Evolutionary conservation across 2,329 filamentous ascomycete genomes (phyloP).

Genomic region (Phialocephala subalpina): DNA sequence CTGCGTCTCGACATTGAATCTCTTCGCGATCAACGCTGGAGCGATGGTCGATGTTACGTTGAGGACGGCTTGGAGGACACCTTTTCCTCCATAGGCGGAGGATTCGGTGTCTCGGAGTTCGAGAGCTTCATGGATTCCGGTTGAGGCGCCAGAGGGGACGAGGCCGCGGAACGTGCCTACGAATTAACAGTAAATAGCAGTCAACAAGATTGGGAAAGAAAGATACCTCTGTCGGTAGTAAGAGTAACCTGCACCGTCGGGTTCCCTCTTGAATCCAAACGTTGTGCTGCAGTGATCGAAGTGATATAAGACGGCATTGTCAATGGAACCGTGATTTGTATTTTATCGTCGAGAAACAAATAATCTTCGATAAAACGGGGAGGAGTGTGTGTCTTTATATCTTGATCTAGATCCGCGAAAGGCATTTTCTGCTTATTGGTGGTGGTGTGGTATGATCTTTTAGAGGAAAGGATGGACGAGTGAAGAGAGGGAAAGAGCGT

Average conservation of each 20-base stretch:
- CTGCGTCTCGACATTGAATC: slow-evolving; percentile 59
- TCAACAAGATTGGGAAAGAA: neutral
- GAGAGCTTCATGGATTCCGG: slow-evolving; percentile 45
- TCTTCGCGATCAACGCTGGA: slow-evolving; percentile 60
- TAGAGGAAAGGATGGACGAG: neutral
- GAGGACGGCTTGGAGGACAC: slow-evolving; percentile 61
- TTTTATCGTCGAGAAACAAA: slow-evolving; percentile 13
- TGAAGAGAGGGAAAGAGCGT: neutral
- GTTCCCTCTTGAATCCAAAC: slow-evolving; percentile 47
- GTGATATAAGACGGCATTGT: slow-evolving; percentile 26
- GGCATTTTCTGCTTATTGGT: slow-evolving; percentile 1
- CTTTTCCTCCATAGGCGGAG: slow-evolving; percentile 61
- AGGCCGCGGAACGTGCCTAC: slow-evolving; percentile 44
- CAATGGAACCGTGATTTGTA: neutral
- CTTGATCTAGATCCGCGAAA: slow-evolving; percentile 7
- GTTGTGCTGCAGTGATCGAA: slow-evolving; percentile 37
- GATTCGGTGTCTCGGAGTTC: slow-evolving; percentile 57
- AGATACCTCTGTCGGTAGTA: slow-evolving; percentile 39
- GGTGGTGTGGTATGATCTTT: slow-evolving; percentile 5
- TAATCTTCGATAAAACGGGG: slow-evolving; percentile 17
- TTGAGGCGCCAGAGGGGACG: slow-evolving; percentile 47
- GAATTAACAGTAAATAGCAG: too few relatives aligned
- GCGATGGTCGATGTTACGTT: slow-evolving; percentile 64
- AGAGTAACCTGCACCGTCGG: slow-evolving; percentile 46
- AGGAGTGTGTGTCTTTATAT: slow-evolving; percentile 10